These are phyloP conservation scores for Hondaea fermentalgiana DNA, from an alignment of 108 stramenopile genomes.

Conservation along the genomic window DNA sequence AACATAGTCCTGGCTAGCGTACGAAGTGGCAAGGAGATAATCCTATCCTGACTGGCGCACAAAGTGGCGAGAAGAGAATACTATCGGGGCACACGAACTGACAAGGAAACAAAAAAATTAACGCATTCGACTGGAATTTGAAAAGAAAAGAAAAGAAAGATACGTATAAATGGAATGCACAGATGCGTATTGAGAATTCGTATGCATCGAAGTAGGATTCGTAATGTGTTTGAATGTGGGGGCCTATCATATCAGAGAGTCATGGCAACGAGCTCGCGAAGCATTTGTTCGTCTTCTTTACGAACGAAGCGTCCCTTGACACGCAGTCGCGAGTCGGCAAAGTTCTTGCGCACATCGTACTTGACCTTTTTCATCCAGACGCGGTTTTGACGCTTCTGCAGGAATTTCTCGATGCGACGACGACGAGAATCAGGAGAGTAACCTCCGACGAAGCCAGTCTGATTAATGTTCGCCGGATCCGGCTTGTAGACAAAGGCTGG, in stretches of 20 bases:
- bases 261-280: conserved; percentile 24
- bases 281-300: conserved; percentile 91
- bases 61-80: too few species aligned
- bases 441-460: conserved; percentile 77
- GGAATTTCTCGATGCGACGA: conserved; percentile 72
- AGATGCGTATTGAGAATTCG: too few species aligned
- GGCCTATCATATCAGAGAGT: background rate
- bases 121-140: too few species aligned
- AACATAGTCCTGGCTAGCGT: too few species aligned
- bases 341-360: conserved; percentile 96
- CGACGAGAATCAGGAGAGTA: conserved; percentile 87
- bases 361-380: conserved; percentile 96
- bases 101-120: too few species aligned
- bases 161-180: too few species aligned
- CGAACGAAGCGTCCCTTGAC: conserved; percentile 96
- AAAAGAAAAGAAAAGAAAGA: too few species aligned
- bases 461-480: background rate
- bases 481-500: background rate
- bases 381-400: conserved; percentile 80
- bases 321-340: conserved; percentile 87
- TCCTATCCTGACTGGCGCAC: too few species aligned
- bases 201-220: too few species aligned
- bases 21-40: too few species aligned
- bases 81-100: too few species aligned
- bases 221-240: background rate